Conservation (phyloP, 2,329 filamentous ascomycete species). For the Ophiognomonia clavigignenti-juglandacearum region DNA sequence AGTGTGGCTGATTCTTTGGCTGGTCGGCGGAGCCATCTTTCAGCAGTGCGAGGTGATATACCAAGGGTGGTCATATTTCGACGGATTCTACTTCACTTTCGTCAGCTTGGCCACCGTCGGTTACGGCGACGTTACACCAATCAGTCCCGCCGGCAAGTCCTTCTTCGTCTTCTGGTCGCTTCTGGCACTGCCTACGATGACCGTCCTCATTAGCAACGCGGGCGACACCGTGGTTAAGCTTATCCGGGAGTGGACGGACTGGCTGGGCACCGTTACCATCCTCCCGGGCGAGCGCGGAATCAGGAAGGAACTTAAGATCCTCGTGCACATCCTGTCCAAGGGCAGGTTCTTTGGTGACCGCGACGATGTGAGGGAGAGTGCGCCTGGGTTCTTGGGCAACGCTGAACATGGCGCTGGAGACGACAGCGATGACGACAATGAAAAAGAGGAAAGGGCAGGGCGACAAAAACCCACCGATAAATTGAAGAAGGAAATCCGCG, state of each 20-base stretch:
- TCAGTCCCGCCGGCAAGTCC: constrained; percentile 71
- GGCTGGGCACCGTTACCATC: constrained; percentile 55
- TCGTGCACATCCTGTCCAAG: constrained; percentile 36
- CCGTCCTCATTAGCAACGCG: constrained; percentile 77
- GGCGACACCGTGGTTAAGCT: constrained; percentile 74
- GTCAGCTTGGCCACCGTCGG: constrained; percentile 80
- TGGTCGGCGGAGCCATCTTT: constrained; percentile 74
- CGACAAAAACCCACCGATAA: constrained; percentile 27
- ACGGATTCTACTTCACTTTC: constrained; percentile 82
- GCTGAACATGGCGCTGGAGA: constrained; percentile 19
- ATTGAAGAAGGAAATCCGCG: constrained; percentile 24
- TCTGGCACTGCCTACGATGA: constrained; percentile 81
- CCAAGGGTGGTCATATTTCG: constrained; percentile 68
- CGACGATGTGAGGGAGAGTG: constrained; percentile 30
- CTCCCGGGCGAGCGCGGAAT: constrained; percentile 52
- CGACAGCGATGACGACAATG: constrained; percentile 17
- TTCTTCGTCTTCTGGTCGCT: constrained; percentile 95
- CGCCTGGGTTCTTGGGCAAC: constrained; percentile 37
- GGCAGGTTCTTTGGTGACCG: constrained; percentile 36
- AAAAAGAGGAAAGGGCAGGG: constrained; percentile 19
- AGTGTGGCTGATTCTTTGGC: constrained; percentile 73
- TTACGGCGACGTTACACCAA: constrained; percentile 74
- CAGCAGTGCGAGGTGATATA: constrained; percentile 44
- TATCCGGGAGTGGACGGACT: constrained; percentile 50
- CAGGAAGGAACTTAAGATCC: constrained; percentile 37